Conservation (phyloP, 768 basidiomycete species). For the Mycena amicta region DNA sequence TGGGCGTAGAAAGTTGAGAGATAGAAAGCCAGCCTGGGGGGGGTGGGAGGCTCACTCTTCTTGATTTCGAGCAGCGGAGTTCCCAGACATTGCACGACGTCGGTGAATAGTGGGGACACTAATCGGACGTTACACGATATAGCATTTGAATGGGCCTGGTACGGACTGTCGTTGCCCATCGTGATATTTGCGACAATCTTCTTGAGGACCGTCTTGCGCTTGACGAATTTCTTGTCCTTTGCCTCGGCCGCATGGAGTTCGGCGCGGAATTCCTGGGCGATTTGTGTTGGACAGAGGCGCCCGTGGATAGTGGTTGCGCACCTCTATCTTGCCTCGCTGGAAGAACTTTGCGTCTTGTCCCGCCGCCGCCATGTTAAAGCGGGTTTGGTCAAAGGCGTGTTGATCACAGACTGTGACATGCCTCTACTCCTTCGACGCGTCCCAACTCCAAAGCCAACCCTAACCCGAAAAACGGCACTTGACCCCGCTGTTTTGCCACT, state of each 20-base stretch:
- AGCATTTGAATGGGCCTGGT: conserved; percentile 29
- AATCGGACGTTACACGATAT: conserved; percentile 22
- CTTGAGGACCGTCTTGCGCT: conserved; percentile 93
- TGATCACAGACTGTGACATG: too few relatives aligned
- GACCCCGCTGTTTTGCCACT: conserved; percentile 34
- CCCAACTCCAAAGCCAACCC: too few relatives aligned
- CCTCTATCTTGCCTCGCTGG: conserved; percentile 90
- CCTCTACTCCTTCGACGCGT: conserved; percentile 2
- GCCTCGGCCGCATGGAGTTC: conserved; percentile 89
- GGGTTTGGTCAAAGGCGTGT: too few relatives aligned
- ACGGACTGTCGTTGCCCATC: conserved; percentile 98
- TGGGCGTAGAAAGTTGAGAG: conserved; percentile 32
- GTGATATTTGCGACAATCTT: conserved; percentile 99
- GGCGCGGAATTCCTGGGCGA: conserved; percentile 76
- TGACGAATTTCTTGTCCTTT: conserved; percentile 95
- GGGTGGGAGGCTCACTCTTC: conserved; percentile 73
- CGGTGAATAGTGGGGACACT: conserved; percentile 96
- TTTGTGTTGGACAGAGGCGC: not conserved
- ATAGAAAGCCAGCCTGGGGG: not conserved
- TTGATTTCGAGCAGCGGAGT: conserved; percentile 97
- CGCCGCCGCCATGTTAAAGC: conserved; percentile 44
- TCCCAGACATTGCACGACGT: conserved; percentile 93
- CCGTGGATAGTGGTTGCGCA: conserved; percentile 31
- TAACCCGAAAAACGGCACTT: conserved; percentile 30
- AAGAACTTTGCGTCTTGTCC: conserved; percentile 94